phyloP scores from a whole-genome alignment of 2,329 filamentous ascomycete species.

The Ascosphaera aggregata region DNA sequence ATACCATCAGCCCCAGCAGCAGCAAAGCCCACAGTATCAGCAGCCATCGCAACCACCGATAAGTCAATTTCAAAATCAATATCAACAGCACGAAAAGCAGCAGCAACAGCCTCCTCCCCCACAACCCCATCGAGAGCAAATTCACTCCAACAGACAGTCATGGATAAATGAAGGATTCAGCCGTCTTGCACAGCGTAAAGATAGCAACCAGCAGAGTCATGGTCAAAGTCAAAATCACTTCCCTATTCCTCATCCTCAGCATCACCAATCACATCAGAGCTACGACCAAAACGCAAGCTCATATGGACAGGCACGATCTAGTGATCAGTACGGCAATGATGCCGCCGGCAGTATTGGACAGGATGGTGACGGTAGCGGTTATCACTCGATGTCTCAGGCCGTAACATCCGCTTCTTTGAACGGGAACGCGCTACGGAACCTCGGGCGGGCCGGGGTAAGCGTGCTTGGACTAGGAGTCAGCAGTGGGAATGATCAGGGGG shows the following conservation, averaged over 20 bases:
- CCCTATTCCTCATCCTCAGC: too few relatives aligned
- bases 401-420: background rate
- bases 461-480: background rate
- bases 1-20: background rate
- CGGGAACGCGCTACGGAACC: background rate
- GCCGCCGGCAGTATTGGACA: background rate
- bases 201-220: background rate
- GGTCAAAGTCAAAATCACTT: too few relatives aligned
- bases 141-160: too few relatives aligned
- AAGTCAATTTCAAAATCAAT: background rate
- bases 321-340: background rate
- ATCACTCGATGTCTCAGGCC: background rate
- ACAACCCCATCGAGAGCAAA: background rate
- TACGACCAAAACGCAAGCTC: background rate
- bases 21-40: background rate
- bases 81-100: background rate
- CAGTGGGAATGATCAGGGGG: background rate
- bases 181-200: background rate
- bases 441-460: background rate
- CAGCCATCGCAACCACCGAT: background rate
- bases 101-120: background rate
- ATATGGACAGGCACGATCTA: background rate
- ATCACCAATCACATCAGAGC: background rate
- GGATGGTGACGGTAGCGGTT: background rate
- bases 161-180: background rate